Evolutionary conservation across 2,329 filamentous ascomycete genomes (phyloP), one percentile per base, ranked within the genome.

Genomic region (Penicillium polonicum): DNA sequence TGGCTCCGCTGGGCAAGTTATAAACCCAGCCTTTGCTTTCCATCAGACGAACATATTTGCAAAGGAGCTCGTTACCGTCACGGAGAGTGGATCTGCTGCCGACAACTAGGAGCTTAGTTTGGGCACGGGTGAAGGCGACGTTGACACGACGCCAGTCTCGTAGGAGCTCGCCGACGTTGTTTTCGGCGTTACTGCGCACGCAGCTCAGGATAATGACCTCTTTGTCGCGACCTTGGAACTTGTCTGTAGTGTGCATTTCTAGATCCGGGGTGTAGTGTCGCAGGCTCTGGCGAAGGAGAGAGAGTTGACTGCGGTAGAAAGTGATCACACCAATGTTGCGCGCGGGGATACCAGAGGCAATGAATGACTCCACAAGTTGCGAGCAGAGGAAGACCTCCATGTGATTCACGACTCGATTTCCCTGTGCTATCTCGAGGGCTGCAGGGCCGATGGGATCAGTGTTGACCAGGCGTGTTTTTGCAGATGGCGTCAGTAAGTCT

Each of bases 241-340:
- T 91, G 76, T 99, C 94, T 3, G 94, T 92, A 0, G 94, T 97
- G 75, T 99, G 92, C 83, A 97, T 92, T 75, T 99, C 94, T 1
- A 99, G 86, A 2, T 84, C 83, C 0, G 80, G 76, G 0, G 80
- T 77, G 65, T 81, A 75, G 42, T 77, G 79, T 33, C 85, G 84
- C 35, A 96, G 83, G 12, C 82, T 82, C 60, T 92, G 85, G 63
- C 90, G 90, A 1, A 99, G 82, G 2, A 96, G 80, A 0, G 91
- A 87, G 1, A 99, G 85, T 74, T 99, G 94, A 6, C 90, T 92
- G 58, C 94, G 90, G 75, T 99, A 99, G 74, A 97, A 92, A 17
- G 94, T 97, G 79, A 99, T 97, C 64, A 99, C 89, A 46, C 94
- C 94, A 56, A 99, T 92, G 52, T 93, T 89, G 0, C 79, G 78